Evolutionary conservation across 345 rosid genomes (phyloP), one percentile per base, ranked within the genome.

Genomic region (Gynandropsis gynandra): DNA sequence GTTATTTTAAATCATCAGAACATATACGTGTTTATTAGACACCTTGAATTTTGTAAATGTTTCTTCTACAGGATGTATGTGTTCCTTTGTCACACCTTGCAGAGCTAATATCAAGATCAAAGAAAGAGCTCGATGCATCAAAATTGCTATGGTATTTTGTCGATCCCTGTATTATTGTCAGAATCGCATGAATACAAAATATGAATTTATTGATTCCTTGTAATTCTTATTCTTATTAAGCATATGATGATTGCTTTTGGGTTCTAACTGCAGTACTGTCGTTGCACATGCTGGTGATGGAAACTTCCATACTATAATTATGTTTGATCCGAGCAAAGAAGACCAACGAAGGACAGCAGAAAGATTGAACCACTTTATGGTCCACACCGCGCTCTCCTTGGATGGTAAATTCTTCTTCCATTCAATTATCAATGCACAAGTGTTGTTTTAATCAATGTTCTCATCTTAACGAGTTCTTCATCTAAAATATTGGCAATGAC

Each of bases 211-310:
- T 1, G 41, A 37, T 37, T 37, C 41, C 40, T 34, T 32, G 41
- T 27, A 42, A 31, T 35, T 46, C n/a, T 11, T 7, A 27, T 19
- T 60, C 11, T 34, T 31, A 14, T n/a, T 0, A 15, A 42, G 9
- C 27, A 16, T 55, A 29, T 52, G 35, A 36, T 33, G 39, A 45
- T 46, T 45, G 42, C 24, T 34, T 20, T 52, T 52, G 14, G 29
- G 2, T 34, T 44, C 62, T 50, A 32, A 56, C 60, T 59, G 52
- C 79, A 89, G 96, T 65, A 51, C 92, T 0, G 83, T 90, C 42
- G 58, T 90, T 75, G 95, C 96, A 19, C 98, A 86, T 70, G 98
- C 96, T 9, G 96, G 96, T 50, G 98, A 90, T 70, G 95, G 96
- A 35, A 90, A 87, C 69, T 82, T 90, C 53, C 98, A 90, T 72